Evolutionary conservation across 164 flowering plant genomes (phyloP), one percentile per base, ranked within the genome.

Genomic region (Chloranthus sessilifolius): DNA sequence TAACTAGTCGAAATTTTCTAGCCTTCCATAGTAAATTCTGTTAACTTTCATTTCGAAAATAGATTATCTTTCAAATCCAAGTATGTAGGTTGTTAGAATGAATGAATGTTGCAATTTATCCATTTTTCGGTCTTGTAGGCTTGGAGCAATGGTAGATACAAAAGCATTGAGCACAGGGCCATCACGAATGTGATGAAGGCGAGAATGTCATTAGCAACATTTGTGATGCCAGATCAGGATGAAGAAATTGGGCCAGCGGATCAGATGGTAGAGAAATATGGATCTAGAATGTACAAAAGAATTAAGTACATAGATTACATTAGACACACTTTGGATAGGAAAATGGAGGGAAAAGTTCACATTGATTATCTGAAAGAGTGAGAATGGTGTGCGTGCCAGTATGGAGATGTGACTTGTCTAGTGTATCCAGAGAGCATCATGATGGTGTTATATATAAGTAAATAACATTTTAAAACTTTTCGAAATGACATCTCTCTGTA

Each of bases 91-190:
- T n/a, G n/a, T n/a, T n/a, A n/a, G 16, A 38, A 38, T 38, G 41
- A 4, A 38, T 14, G 23, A 9, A 27, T 8, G 23, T 22, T 23
- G n/a, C 28, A 42, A 27, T 42, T 22, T 22, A 23, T 27, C 27
- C 41, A n/a, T 31, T 42, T 25, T 16, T n/a, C 39, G 35, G 28
- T 55, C 24, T 19, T 31, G 21, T 41, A 52, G 70, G 55, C 51
- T 12, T 61, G 60, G 56, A 62, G 60, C 48, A 52, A 51, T 43
- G 28, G 17, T 9, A 56, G n/a, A 41, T 41, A 53, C 22, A 38
- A 62, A 44, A 54, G 64, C 67, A 55, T 62, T 16, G 61, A 62
- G 49, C 67, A 58, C 20, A 58, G 55, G 10, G 67, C 72, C 29
- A 27, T 50, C 20, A 58, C 53, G 46, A 67, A 50, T 19, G 43